Evolutionary conservation across 164 flowering plant species (phyloP).

Genomic region (Nymphaea thermarum): DNA sequence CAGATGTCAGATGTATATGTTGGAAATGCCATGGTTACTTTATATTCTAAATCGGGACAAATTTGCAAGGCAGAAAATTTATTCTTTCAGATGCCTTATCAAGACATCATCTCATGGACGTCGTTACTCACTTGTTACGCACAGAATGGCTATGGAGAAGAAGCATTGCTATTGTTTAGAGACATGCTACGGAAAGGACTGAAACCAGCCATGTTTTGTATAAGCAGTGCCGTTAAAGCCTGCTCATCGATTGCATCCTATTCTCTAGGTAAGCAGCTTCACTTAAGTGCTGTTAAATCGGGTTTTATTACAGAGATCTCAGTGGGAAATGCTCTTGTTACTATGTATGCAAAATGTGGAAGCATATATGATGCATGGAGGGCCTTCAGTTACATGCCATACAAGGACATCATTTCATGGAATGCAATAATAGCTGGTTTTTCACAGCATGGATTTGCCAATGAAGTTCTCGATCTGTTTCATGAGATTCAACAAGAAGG

Average conservation of each 20-base stretch:
- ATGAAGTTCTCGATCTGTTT: constrained; percentile 37
- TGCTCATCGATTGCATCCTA: constrained; percentile 55
- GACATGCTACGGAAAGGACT: constrained; percentile 35
- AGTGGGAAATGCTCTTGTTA: constrained; percentile 68
- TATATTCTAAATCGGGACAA: constrained; percentile 38
- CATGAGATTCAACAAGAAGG: constrained; percentile 34
- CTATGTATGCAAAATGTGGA: constrained; percentile 83
- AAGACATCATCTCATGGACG: constrained; percentile 59
- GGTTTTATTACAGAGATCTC: constrained; percentile 46
- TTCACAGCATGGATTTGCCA: constrained; percentile 53
- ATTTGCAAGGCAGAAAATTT: constrained; percentile 38
- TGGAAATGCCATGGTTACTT: constrained; percentile 49
- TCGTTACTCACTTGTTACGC: constrained; percentile 59
- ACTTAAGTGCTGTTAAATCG: constrained; percentile 42
- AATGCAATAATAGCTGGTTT: constrained; percentile 59
- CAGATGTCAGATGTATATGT: constrained; percentile 27
- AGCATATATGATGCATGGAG: constrained; percentile 37
- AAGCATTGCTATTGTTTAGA: constrained; percentile 36
- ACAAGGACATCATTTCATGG: constrained; percentile 73
- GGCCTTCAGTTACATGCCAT: constrained; percentile 33
- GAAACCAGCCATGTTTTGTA: constrained; percentile 44
- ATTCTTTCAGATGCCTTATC: constrained; percentile 36
- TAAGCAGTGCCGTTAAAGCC: constrained; percentile 47
- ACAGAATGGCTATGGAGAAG: constrained; percentile 34
- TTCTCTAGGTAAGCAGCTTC: constrained; percentile 42